Base-by-base conservation (phyloP, 768 basidiomycete genomes). In the Tylopilus subfusipes region DNA sequence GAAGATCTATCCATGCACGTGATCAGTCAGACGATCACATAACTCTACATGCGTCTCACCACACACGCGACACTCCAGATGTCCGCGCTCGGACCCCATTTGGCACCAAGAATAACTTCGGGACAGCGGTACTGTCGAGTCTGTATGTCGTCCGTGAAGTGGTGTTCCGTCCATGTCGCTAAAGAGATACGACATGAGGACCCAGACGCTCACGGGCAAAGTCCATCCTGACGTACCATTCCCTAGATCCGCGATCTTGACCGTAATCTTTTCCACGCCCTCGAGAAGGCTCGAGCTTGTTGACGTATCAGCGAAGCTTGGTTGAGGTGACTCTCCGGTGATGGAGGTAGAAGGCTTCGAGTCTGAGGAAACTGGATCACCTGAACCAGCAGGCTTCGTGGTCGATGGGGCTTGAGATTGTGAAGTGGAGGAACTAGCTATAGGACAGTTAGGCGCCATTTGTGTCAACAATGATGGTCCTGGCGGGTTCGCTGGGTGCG, bases 111-210 rank as follows among this genome's bases (percentile, higher is more conserved):
- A 44, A 99, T 95, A 54, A 98, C 96, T 71, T 99, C 96, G 1
- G 97, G 96, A 76, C 92, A 93, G 25, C 97, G 84, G 70, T 98
- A 98, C 65, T 98, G 97, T 65, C 96, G 76, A 25, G 97, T 99
- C 75, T 98, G 90, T 62, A 98, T 98, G 64, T 98, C 97, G 72
- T 99, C 96, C 40, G 97, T 98, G 60, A 98, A 99, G 68, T 98
- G 97, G 61, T 98, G 91, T 64, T 96, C 90, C 29, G 83, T 83
- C 90, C 90, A 91, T 1, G 90, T 92, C 11, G 90, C 90, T 70
- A 55, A 40, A 49, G 39, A 48, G 29, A 50, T 44, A 45, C 36
- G 8, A 24, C 10, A 53, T 56, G 48, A 56, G 47, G 13, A 44
- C 31, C 38, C 24, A 1, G 2, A 34, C n/a, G n/a, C n/a, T n/a